A percentile compares a stretch with the other conserved stretches of the same genome.
Evolutionary conservation across 192 early-diverging fungal species (phyloP).

Genomic region (Radiomyces spectabilis): DNA sequence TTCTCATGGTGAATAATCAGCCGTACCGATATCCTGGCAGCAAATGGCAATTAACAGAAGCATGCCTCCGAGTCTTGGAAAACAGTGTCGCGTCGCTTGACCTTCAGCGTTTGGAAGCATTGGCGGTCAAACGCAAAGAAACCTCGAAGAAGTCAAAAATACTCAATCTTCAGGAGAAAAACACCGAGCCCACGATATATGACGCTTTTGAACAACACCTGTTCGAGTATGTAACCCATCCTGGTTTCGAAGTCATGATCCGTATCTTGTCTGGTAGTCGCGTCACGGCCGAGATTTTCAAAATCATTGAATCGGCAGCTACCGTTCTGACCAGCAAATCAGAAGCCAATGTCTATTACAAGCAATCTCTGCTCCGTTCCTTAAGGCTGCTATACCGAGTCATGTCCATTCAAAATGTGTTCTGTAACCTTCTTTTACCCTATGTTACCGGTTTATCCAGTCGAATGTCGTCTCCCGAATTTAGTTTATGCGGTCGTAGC

Average conservation of each 20-base stretch:
- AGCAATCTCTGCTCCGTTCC: slow-evolving; percentile 31
- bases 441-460: slow-evolving; percentile 33
- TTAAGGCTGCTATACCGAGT: slow-evolving; percentile 60
- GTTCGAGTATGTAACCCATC: slow-evolving; percentile 41
- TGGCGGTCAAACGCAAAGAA: neutral
- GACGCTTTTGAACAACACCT: slow-evolving; percentile 5
- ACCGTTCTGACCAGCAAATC: slow-evolving; percentile 51
- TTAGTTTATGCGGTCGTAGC: slow-evolving; percentile 21
- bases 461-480: slow-evolving; percentile 18
- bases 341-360: slow-evolving; percentile 24
- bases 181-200: neutral
- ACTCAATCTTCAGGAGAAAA: neutral
- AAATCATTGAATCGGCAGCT: slow-evolving; percentile 55
- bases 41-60: slow-evolving; percentile 68
- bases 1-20: slow-evolving; percentile 68
- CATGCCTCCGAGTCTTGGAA: slow-evolving; percentile 74
- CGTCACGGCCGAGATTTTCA: slow-evolving; percentile 62
- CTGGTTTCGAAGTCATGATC: slow-evolving; percentile 78
- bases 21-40: slow-evolving; percentile 59
- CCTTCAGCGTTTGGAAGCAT: slow-evolving; percentile 33
- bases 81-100: slow-evolving; percentile 74
- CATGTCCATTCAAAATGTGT: slow-evolving; percentile 66
- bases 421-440: slow-evolving; percentile 61
- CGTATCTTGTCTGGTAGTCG: slow-evolving; percentile 71
- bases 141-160: neutral